Base-by-base conservation (phyloP, 139 green algal genomes). In the Chlamydomonas asymmetrica region DNA sequence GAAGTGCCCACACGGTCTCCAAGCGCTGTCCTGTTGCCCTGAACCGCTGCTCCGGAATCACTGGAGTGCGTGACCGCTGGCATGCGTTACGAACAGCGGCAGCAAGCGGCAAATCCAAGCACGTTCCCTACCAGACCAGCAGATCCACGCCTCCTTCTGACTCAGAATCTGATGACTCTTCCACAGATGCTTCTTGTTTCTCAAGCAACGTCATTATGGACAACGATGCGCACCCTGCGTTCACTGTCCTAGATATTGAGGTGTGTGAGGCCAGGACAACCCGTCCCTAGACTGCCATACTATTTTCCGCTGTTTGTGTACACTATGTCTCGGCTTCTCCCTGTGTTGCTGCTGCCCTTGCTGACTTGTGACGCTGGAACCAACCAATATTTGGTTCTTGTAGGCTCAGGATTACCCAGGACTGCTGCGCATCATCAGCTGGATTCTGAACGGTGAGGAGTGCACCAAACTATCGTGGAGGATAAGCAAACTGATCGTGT, bases 151-250 rank as follows among this genome's bases (percentile, higher is more conserved):
- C 32, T 35, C 16, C 13, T 5, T 34, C 48, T 73, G 0, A 63
- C 25, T 3, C 48, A 73, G 13, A 52, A 52, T 10, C 13, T 25
- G 45, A 13, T 16, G 13, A 16, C 45, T 52, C 18, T 52, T 16
- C 45, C 13, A 13, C 45, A 16, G 13, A 13, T 16, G 45, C 45
- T n/a, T 68, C 48, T 57, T 2, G 16, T 18, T 1, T 38, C 13
- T 61, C 57, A 25, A n/a, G 32, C n/a, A n/a, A n/a, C 0, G 70
- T 76, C 25, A 50, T 57, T 10, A 57, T 76, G 38, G 70, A 76
- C 54, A 76, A 76, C 25, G 22, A 34, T 20, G 31, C 40, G 0
- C 39, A 76, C 32, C 56, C 56, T 0, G 5, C n/a, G 16, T 76
- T 49, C 32, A 76, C 70, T 1, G 13, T 57, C 16, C 23, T 75